Conservation (phyloP, 2,329 filamentous ascomycete genomes). For the Pseudogymnoascus verrucosus region DNA sequence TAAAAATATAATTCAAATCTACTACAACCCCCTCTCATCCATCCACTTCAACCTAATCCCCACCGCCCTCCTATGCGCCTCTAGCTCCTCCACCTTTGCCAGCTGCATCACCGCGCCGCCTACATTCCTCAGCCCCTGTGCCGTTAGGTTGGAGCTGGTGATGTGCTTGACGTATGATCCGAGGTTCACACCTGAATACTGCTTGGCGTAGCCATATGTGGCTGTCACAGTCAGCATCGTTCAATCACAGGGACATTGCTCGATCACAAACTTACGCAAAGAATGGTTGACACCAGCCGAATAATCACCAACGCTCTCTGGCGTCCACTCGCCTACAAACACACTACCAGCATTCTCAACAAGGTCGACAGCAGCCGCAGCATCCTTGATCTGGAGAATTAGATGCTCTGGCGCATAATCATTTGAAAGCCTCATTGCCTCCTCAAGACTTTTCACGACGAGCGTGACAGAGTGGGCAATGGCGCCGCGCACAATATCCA, state of each 20-base stretch:
- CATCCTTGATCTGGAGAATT: slow-evolving; percentile 79
- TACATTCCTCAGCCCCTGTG: slow-evolving; percentile 76
- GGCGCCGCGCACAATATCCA: slow-evolving; percentile 84
- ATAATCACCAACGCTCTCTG: slow-evolving; percentile 96
- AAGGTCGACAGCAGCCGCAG: slow-evolving; percentile 63
- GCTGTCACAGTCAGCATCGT: slow-evolving; percentile 42
- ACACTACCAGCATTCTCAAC: slow-evolving; percentile 94
- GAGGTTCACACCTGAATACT: slow-evolving; percentile 96
- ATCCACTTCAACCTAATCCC: slow-evolving; percentile 50
- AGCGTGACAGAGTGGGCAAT: slow-evolving; percentile 91
- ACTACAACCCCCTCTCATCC: slow-evolving; percentile 25
- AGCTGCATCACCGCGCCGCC: slow-evolving; percentile 89
- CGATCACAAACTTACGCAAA: slow-evolving; percentile 60
- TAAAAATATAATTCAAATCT: no score
- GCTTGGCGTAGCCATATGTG: slow-evolving; percentile 95
- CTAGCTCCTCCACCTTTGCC: slow-evolving; percentile 86
- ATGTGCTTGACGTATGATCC: slow-evolving; percentile 97
- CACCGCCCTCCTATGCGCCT: slow-evolving; percentile 77
- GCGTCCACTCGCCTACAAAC: slow-evolving; percentile 93
- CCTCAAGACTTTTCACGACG: slow-evolving; percentile 58
- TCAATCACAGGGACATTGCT: background rate
- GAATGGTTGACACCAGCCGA: slow-evolving; percentile 97
- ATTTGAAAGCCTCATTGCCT: slow-evolving; percentile 79
- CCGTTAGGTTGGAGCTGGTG: slow-evolving; percentile 83
- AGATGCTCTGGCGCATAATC: slow-evolving; percentile 93